Conservation (phyloP, 169 alveolate species). For the Toxoplasma gondii region DNA sequence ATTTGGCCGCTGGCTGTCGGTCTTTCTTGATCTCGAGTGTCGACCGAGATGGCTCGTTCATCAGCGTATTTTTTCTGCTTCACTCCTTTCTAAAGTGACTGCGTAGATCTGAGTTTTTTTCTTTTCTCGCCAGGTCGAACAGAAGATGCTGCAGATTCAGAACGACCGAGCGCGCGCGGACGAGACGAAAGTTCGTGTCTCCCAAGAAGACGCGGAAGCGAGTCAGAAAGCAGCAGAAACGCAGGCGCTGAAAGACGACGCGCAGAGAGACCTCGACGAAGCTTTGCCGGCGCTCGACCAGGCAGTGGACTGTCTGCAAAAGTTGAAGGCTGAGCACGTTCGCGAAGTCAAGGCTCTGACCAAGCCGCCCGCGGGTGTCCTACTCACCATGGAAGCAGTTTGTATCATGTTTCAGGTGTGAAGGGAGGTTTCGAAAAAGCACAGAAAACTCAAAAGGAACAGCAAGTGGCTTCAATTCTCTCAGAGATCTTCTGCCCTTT, state of each 20-base stretch:
- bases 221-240: conserved; percentile 84
- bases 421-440: conserved; percentile 81
- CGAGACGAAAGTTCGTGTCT: conserved; percentile 84
- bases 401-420: conserved; percentile 84
- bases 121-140: conserved; percentile 77
- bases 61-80: background rate
- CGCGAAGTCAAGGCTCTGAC: conserved; percentile 91
- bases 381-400: conserved; percentile 82
- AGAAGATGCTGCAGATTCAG: conserved; percentile 89
- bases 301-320: conserved; percentile 92
- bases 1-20: no score
- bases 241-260: conserved; percentile 84
- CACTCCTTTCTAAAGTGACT: background rate
- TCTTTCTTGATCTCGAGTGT: no score
- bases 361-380: conserved; percentile 88
- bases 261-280: conserved; percentile 89
- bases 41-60: no score
- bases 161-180: conserved; percentile 92
- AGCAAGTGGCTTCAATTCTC: background rate
- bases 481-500: background rate
- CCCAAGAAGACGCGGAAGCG: conserved; percentile 87
- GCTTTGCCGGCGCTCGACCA: conserved; percentile 93
- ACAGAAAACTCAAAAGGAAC: background rate
- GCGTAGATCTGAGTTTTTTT: background rate
- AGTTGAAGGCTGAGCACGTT: conserved; percentile 90